A percentile compares a stretch with the other conserved stretches of the same genome.
Evolutionary conservation across 345 rosid genomes (phyloP).

Genomic region (Iberis pinnata): DNA sequence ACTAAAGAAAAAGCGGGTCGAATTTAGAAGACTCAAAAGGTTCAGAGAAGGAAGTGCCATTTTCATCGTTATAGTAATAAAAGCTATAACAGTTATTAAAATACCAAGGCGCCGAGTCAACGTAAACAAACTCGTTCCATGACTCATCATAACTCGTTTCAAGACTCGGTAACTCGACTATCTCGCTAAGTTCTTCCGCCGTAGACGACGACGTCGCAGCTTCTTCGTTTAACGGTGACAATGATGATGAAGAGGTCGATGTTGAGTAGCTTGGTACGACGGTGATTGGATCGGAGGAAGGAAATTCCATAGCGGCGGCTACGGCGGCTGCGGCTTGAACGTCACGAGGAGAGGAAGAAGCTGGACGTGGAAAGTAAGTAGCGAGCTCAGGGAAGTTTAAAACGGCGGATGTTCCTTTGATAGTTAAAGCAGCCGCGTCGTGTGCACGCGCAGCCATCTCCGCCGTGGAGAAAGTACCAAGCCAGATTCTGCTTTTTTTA

Average conservation of each 20-base stretch:
- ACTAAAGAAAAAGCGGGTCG: conserved; percentile 23
- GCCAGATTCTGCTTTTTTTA: conserved; percentile 93
- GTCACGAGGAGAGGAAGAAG: conserved; percentile 67
- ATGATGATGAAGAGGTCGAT: conserved; percentile 19
- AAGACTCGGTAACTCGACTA: conserved; percentile 71
- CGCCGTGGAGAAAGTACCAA: conserved; percentile 79
- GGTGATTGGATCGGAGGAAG: conserved; percentile 2
- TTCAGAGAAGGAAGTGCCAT: conserved; percentile 24
- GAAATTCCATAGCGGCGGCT: too few species aligned
- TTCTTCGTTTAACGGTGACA: conserved; percentile 30
- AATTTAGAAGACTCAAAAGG: conserved; percentile 33
- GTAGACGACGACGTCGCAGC: conserved; percentile 31
- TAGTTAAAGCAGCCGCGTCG: conserved; percentile 86
- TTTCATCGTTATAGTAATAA: conserved; percentile 34
- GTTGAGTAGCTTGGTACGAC: conserved; percentile 17
- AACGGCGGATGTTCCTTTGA: conserved; percentile 75
- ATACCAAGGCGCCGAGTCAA: conserved; percentile 48
- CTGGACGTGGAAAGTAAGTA: conserved; percentile 64
- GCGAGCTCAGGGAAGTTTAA: conserved; percentile 85
- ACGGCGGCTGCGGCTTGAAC: conserved; percentile 77
- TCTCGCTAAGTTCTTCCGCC: conserved; percentile 69
- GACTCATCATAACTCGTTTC: conserved; percentile 45
- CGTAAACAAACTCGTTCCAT: conserved; percentile 49
- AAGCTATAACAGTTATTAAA: conserved; percentile 26
- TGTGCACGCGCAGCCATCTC: conserved; percentile 99